Conservation (phyloP, 1,284 basidiomycete genomes). For the Tylopilus orsonianus region DNA sequence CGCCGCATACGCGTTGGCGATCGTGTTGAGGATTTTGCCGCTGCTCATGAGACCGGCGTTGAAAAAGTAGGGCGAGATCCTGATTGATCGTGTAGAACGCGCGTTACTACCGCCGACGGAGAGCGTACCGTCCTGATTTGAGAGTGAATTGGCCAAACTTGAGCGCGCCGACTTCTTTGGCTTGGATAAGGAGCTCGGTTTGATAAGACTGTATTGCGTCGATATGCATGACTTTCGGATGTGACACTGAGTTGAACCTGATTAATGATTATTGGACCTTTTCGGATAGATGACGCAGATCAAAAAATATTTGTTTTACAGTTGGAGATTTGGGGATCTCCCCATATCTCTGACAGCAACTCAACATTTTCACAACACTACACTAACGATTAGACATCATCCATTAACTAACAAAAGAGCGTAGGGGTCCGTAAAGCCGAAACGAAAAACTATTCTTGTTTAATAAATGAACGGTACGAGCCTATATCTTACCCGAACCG, state of each 20-base stretch:
- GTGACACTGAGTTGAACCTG: too few species aligned
- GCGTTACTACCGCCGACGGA: not conserved
- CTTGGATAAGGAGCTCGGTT: conserved; percentile 46
- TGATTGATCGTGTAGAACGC: conserved; percentile 32
- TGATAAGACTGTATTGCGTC: conserved; percentile 35
- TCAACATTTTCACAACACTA: too few species aligned
- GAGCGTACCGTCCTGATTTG: conserved; percentile 87
- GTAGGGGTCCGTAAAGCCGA: too few species aligned
- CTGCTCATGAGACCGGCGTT: conserved; percentile 90
- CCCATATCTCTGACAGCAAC: too few species aligned
- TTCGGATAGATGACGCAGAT: too few species aligned
- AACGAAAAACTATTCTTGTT: not conserved
- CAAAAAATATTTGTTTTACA: too few species aligned
- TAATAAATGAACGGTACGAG: conserved; percentile 19
- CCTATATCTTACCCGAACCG: conserved; percentile 12
- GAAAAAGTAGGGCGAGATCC: conserved; percentile 95
- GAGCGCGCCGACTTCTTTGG: conserved; percentile 63
- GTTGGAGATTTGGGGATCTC: too few species aligned
- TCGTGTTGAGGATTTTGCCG: conserved; percentile 76
- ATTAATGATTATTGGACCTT: too few species aligned
- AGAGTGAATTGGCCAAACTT: conserved; percentile 90
- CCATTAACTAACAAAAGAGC: not conserved
- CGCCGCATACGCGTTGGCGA: conserved; percentile 86
- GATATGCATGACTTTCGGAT: conserved; percentile 21
- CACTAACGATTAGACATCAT: too few species aligned